Percentiles rank a stretch among this genome's conserved stretches.
These are phyloP conservation scores for Phalaenopsis aphrodite DNA, from an alignment of 106 monocot genomes.

Conservation along the genomic window DNA sequence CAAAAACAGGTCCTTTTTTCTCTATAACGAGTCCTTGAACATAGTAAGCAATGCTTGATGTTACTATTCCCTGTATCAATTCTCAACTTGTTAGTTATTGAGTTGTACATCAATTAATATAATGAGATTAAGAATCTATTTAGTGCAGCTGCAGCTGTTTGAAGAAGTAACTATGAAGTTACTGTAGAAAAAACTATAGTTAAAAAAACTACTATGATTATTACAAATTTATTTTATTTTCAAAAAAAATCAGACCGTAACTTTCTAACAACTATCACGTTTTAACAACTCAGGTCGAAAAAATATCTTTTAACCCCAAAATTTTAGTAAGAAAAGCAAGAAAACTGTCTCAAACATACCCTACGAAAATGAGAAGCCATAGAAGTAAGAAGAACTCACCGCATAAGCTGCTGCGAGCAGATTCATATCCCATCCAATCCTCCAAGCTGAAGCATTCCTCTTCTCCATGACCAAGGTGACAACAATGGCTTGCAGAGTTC, in stretches of 20 bases:
- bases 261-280: too few relatives aligned
- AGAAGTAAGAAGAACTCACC: slow-evolving; percentile 19
- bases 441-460: slow-evolving; percentile 53
- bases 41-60: slow-evolving; percentile 63
- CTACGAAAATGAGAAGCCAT: neutral
- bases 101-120: neutral
- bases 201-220: too few relatives aligned
- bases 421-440: slow-evolving; percentile 90
- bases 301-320: too few relatives aligned
- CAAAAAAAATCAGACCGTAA: too few relatives aligned
- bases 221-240: too few relatives aligned
- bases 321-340: neutral
- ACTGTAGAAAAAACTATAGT: too few relatives aligned
- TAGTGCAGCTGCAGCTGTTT: neutral
- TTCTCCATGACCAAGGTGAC: slow-evolving; percentile 88
- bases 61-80: slow-evolving; percentile 50
- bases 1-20: slow-evolving; percentile 77
- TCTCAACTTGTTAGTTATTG: too few relatives aligned
- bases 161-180: too few relatives aligned
- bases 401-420: slow-evolving; percentile 98
- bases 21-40: slow-evolving; percentile 69
- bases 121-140: too few relatives aligned
- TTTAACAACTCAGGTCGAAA: too few relatives aligned
- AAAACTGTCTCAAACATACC: neutral
- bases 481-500: slow-evolving; percentile 81